Conservation (phyloP, 2,329 filamentous ascomycete species). For the Gaeumannomyces tritici region DNA sequence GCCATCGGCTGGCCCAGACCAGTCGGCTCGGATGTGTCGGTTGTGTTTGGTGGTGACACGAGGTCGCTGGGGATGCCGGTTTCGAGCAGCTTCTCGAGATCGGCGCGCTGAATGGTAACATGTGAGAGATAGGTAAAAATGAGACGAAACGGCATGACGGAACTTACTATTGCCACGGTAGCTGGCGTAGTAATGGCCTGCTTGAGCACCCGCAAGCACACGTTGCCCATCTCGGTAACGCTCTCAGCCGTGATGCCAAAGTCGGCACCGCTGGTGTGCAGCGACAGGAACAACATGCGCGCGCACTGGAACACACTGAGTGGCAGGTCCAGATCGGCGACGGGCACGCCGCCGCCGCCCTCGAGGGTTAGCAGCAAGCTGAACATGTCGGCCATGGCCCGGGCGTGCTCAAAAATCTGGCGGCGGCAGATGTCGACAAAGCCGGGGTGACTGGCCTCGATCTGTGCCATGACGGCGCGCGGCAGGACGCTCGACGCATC, state of each 20-base stretch:
- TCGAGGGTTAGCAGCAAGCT: constrained; percentile 39
- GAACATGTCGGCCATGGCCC: constrained; percentile 47
- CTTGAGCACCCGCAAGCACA: constrained; percentile 40
- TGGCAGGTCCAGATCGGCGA: constrained; percentile 45
- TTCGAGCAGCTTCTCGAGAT: constrained; percentile 41
- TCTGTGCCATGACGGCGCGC: constrained; percentile 28
- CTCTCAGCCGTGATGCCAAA: constrained; percentile 33
- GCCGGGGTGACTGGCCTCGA: constrained; percentile 26
- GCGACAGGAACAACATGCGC: constrained; percentile 40
- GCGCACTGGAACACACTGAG: constrained; percentile 47
- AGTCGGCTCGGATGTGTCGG: constrained; percentile 7
- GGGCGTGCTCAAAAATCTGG: constrained; percentile 43
- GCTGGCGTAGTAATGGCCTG: constrained; percentile 42
- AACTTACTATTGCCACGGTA: constrained; percentile 34
- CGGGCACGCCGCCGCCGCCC: constrained; percentile 30
- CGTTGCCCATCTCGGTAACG: constrained; percentile 37
- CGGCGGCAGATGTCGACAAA: constrained; percentile 39
- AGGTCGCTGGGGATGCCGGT: constrained; percentile 27
- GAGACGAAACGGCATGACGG: constrained; percentile 4
- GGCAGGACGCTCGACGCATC: constrained; percentile 31
- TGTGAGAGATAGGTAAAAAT: background rate
- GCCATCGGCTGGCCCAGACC: too few relatives aligned
- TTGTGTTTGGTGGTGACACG: constrained; percentile 15
- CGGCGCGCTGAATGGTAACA: constrained; percentile 19
- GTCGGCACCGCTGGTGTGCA: constrained; percentile 33